phyloP scores from a whole-genome alignment of 2,329 filamentous ascomycete genomes.

The Calcarisporium arbuscula region DNA sequence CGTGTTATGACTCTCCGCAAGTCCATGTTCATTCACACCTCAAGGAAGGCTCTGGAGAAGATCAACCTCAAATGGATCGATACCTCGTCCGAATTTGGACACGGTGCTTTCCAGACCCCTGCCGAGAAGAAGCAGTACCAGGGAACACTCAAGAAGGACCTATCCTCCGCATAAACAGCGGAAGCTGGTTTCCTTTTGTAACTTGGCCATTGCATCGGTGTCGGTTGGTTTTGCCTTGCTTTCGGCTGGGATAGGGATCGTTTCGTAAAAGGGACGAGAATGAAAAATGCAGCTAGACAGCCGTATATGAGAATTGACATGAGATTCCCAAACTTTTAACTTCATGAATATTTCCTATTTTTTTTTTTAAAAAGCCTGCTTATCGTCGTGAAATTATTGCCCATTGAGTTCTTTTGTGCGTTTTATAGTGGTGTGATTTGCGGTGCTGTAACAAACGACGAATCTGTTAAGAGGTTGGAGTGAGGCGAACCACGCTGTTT shows the following conservation, averaged over 20 bases:
- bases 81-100: conserved; percentile 98
- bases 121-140: conserved; percentile 97
- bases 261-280: conserved; percentile 30
- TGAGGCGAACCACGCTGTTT: too few relatives aligned
- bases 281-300: conserved; percentile 27
- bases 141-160: conserved; percentile 99
- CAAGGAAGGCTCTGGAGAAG: conserved; percentile 94
- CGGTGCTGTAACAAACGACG: too few relatives aligned
- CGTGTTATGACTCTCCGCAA: conserved; percentile 97
- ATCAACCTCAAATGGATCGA: conserved; percentile 99
- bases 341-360: background rate
- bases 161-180: conserved; percentile 39
- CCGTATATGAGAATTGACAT: conserved; percentile 28
- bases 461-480: too few relatives aligned
- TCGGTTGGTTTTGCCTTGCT: conserved; percentile 36
- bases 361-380: background rate
- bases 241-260: conserved; percentile 30
- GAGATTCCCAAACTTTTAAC: conserved; percentile 21
- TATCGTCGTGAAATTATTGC: background rate
- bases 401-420: too few relatives aligned
- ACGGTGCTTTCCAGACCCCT: conserved; percentile 98
- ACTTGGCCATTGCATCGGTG: conserved; percentile 48
- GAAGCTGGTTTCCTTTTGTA: conserved; percentile 34
- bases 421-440: too few relatives aligned
- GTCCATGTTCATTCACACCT: conserved; percentile 97